Conservation (phyloP, 768 basidiomycete species). For the Hysterangium stoloniferum region DNA sequence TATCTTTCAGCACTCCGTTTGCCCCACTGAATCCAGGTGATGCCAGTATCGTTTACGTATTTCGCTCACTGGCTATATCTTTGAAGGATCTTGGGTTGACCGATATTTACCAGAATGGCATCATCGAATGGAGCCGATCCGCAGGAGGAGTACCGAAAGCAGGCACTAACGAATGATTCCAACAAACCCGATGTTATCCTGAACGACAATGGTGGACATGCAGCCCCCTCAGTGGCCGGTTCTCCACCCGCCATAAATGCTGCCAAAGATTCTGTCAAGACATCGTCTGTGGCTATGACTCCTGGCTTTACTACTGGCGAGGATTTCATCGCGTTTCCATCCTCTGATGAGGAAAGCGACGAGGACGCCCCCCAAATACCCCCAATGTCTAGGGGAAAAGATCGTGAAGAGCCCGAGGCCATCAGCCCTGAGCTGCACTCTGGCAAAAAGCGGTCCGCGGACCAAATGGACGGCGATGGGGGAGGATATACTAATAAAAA, state of each 20-base stretch:
- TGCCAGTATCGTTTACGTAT: too few relatives aligned
- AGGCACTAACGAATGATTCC: too few relatives aligned
- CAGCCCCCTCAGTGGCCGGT: background rate
- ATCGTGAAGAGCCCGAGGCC: slow-evolving; percentile 14
- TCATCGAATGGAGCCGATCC: too few relatives aligned
- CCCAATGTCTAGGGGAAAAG: background rate
- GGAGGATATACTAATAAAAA: slow-evolving; percentile 49
- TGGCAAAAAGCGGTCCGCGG: slow-evolving; percentile 42
- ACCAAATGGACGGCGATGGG: slow-evolving; percentile 34
- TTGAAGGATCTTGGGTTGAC: too few relatives aligned
- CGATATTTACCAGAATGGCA: too few relatives aligned
- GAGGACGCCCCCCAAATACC: slow-evolving; percentile 15
- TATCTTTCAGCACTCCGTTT: too few relatives aligned
- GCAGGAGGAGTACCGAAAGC: too few relatives aligned
- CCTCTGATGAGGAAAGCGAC: slow-evolving; percentile 18
- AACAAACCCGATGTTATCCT: too few relatives aligned
- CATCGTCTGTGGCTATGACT: background rate
- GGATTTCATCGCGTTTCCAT: slow-evolving; percentile 26
- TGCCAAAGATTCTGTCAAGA: background rate
- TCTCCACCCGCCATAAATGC: background rate
- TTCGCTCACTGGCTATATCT: too few relatives aligned
- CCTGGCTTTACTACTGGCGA: slow-evolving; percentile 13
- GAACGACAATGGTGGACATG: too few relatives aligned
- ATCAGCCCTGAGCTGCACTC: slow-evolving; percentile 20
- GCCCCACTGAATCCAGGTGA: too few relatives aligned